Evolutionary conservation across 352 stramenopile species (phyloP).

Genomic region (Phytophthora foliorum): DNA sequence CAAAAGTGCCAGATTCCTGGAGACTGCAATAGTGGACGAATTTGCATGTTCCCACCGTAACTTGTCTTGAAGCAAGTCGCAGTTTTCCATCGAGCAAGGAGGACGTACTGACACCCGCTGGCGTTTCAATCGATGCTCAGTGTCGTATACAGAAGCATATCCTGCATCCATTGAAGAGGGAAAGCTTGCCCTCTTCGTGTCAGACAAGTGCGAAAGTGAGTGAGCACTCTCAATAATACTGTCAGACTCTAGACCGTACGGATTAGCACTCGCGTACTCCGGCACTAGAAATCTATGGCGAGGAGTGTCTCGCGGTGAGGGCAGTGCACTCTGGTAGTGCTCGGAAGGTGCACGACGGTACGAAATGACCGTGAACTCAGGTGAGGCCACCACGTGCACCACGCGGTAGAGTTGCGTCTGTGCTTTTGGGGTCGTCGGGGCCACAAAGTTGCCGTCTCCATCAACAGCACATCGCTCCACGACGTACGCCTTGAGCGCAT

Average conservation of each 20-base stretch:
- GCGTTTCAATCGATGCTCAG: not conserved
- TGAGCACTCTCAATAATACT: not conserved
- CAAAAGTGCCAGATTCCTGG: conserved; percentile 64
- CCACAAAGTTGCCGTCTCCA: conserved; percentile 24
- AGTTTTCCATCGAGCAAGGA: not conserved
- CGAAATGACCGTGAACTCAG: conserved; percentile 68
- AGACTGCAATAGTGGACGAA: conserved; percentile 38
- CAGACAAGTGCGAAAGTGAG: not conserved
- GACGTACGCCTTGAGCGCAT: conserved; percentile 63
- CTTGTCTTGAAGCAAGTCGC: conserved; percentile 13
- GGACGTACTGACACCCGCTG: not conserved
- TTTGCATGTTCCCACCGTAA: conserved; percentile 30
- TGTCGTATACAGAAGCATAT: not conserved
- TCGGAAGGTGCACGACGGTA: conserved; percentile 50
- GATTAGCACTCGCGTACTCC: not conserved
- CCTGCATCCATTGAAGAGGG: not conserved
- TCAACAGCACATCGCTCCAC: conserved; percentile 45
- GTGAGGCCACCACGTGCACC: conserved; percentile 48
- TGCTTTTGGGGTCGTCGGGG: not conserved
- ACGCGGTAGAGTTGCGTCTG: conserved; percentile 43
- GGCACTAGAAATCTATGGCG: not conserved
- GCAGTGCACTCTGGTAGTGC: not conserved
- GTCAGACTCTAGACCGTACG: not conserved
- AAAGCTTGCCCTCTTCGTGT: not conserved
- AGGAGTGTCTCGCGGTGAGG: not conserved